Percentiles rank a stretch among this genome's conserved stretches.
These are phyloP conservation scores for Carpinus viminea DNA, from an alignment of 306 rosid genomes.

Conservation along the genomic window DNA sequence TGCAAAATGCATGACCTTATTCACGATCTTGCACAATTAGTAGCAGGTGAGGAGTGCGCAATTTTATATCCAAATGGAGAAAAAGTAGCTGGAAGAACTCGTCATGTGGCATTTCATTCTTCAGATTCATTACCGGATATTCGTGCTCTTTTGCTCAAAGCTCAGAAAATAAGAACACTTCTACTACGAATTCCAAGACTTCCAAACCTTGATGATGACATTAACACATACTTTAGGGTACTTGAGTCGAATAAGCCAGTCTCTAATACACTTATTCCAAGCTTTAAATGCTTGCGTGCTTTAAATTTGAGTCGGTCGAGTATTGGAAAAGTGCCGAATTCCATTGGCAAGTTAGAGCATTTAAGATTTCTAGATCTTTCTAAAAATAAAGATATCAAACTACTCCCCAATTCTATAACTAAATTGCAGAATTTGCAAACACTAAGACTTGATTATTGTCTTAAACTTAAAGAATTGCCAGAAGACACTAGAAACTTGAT, in stretches of 20 bases:
- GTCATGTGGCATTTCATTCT: constrained; percentile 11
- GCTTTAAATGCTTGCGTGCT: not conserved
- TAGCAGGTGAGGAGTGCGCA: not conserved
- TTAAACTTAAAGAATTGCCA: constrained; percentile 25
- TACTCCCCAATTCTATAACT: too few species aligned
- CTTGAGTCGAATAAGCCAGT: not conserved
- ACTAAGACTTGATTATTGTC: too few species aligned
- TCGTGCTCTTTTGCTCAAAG: not conserved
- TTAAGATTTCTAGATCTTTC: constrained; percentile 10
- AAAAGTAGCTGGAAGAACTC: not conserved
- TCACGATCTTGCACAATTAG: constrained; percentile 9
- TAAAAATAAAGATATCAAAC: too few species aligned
- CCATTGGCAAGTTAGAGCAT: not conserved
- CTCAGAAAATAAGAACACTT: not conserved
- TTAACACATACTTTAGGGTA: too few species aligned
- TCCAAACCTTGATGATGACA: too few species aligned
- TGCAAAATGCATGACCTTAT: constrained; percentile 18
- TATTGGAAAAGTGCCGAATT: not conserved
- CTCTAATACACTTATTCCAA: too few species aligned
- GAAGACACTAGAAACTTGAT: not conserved
- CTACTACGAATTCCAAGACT: not conserved
- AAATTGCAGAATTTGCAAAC: too few species aligned
- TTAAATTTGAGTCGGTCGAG: not conserved
- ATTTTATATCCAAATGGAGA: not conserved
- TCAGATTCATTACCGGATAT: not conserved